Base-by-base conservation (phyloP, 352 stramenopile species). In the Lagenidium giganteum region DNA sequence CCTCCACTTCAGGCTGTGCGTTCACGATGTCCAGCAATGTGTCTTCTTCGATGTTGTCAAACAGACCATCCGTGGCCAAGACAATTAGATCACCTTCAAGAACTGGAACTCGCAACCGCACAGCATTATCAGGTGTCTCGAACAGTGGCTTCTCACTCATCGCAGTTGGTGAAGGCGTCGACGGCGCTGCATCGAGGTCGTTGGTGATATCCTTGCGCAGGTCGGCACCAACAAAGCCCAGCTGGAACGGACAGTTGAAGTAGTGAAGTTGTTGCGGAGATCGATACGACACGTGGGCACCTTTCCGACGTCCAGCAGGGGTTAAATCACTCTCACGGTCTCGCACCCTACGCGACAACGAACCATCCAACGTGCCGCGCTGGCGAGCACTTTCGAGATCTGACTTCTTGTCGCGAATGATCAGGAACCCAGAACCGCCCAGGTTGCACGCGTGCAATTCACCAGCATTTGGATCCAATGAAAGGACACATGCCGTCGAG, bases 241-340 rank as follows among this genome's bases (percentile, higher is more conserved):
- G 36, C 53, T 98, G 95, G 70, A 96, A 98, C 5, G 95, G 95
- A 38, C 97, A 96, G 58, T 98, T 98, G 69, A 98, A 98, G 33
- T 93, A 97, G 43, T 95, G 83, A 8, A 98, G 70, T 55, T 98
- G 95, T 60, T 98, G 95, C 36, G 96, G 91, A 11, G 86, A 97
- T 11, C 97, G 87, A 66, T 98, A 98, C 21, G 84, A 81, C 18
- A 90, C 70, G 34, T 90, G 78, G 2, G 78, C 78, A 26, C 78
- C 78, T 42, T 87, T 90, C 45, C 78, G 74, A 27, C 78, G 72
- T 13, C 76, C 76, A 8, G 76, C 72, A 16, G 76, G 73, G 25
- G 76, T 88, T 16, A 87, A 43, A 36, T 83, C 75, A n/a, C 42
- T 54, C 12, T 86, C 72, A 12, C 62, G 67, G 25, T 90, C 73